Evolutionary conservation across 805 yeast genomes (phyloP).

Genomic region (Jamesozyma hellenica): DNA sequence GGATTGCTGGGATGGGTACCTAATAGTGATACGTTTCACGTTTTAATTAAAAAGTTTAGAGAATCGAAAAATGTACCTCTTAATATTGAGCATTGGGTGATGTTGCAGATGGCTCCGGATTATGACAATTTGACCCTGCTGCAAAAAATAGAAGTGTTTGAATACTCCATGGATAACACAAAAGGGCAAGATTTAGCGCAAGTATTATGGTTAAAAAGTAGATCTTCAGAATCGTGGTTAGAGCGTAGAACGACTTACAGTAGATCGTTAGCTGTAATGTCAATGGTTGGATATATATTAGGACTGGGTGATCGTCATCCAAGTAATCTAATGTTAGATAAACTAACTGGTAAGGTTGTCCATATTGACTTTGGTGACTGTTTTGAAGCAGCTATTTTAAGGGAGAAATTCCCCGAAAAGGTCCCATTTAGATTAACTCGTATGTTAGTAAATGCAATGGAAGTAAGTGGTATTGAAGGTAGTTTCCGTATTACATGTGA

Average conservation of each 20-base stretch:
- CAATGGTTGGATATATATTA: slow-evolving; percentile 94
- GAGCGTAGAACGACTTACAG: slow-evolving; percentile 95
- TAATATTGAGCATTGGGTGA: slow-evolving; percentile 88
- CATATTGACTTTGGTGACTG: slow-evolving; percentile 99
- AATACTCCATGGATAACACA: slow-evolving; percentile 89
- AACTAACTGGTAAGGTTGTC: slow-evolving; percentile 88
- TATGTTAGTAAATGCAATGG: slow-evolving; percentile 98
- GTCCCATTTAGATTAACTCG: slow-evolving; percentile 95
- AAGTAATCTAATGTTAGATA: slow-evolving; percentile 87
- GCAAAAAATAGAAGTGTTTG: slow-evolving; percentile 93
- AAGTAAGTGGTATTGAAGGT: slow-evolving; percentile 96
- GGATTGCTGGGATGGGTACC: slow-evolving; percentile 97
- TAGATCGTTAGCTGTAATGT: slow-evolving; percentile 93
- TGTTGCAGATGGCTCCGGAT: slow-evolving; percentile 95
- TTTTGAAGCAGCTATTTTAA: slow-evolving; percentile 91
- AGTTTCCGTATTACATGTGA: slow-evolving; percentile 94
- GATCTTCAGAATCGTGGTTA: slow-evolving; percentile 95
- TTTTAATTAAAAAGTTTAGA: slow-evolving; percentile 81
- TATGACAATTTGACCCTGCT: slow-evolving; percentile 80
- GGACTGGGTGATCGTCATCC: slow-evolving; percentile 99
- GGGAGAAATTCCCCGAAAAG: slow-evolving; percentile 96
- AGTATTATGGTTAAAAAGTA: slow-evolving; percentile 90
- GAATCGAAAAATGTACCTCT: slow-evolving; percentile 81
- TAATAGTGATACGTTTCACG: slow-evolving; percentile 93
- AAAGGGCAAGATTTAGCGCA: slow-evolving; percentile 93